Base-by-base conservation (phyloP, 805 yeast genomes). In the Isabelozyma heimii region DNA sequence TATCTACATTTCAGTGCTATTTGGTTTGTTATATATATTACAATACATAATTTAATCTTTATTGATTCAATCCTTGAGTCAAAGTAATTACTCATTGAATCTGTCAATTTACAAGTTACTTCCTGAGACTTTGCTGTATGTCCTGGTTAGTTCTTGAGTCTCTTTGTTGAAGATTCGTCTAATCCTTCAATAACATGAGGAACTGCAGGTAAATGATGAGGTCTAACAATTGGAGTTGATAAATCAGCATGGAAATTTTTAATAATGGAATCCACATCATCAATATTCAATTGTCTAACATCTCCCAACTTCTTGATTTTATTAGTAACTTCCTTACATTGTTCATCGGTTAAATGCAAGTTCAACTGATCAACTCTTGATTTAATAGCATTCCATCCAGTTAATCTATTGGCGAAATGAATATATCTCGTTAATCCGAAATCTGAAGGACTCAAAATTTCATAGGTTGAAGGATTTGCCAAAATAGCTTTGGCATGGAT, bases 381-480 rank as follows among this genome's bases (percentile, higher is more conserved):
- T 79, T 92, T 92, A 81, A 92, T 92, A 48, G 98, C 98, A 72
- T 92, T 94, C 99, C 99, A 92, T 53, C 99, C 99, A 12, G 99
- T 92, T 65, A 92, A 80, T 67, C 98, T 85, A 81, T 92, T 92
- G 60, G 98, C 98, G 69, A 92, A 94, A 72, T 94, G 99, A 66
- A 92, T 92, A 72, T 92, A 92, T 68, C 99, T 84, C 48, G 96
- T 85, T 67, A 92, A 82, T 67, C 99, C 99, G 64, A 92, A 92
- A 74, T 92, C 99, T 26, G 87, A 75, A 49, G 99, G 99, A 68
- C 87, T 87, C 68, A 92, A 80, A 64, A 92, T 92, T 79, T 92
- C 99, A 71, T 92, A 92, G 14, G 98, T 94, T 43, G 97, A 90
- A 54, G 99, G 99, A 75, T 92, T 94, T 49, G 99, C 99, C 57